Evolutionary conservation across 305 asterid species (phyloP).

Genomic region (Fraxinus baroniana): DNA sequence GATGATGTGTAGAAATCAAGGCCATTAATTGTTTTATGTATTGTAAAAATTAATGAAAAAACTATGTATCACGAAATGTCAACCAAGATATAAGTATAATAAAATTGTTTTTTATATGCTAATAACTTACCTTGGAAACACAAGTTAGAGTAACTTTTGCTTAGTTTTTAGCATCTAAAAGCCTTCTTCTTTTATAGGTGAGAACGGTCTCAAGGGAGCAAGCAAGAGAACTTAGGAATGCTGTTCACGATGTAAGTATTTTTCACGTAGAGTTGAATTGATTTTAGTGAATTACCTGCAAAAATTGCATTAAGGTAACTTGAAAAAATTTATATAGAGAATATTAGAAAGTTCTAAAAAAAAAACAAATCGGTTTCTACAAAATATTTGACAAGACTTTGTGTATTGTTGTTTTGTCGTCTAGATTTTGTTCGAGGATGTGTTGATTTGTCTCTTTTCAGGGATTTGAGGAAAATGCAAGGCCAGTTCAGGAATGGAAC

Average conservation of each 20-base stretch:
- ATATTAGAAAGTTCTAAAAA: background rate
- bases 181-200: conserved; percentile 33
- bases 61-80: no score
- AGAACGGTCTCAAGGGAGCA: conserved; percentile 71
- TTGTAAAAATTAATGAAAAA: no score
- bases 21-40: no score
- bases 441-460: conserved; percentile 16
- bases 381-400: background rate
- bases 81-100: no score
- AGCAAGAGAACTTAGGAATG: conserved; percentile 42
- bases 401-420: background rate
- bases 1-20: no score
- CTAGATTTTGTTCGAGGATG: background rate
- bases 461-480: conserved; percentile 65
- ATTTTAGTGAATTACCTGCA: background rate
- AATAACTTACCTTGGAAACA: background rate
- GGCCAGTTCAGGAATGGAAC: conserved; percentile 52
- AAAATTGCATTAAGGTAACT: background rate
- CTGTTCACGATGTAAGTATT: conserved; percentile 66
- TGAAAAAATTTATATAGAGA: background rate
- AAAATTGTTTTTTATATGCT: background rate
- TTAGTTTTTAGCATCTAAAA: background rate
- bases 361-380: background rate
- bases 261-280: background rate
- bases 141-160: background rate